Evolutionary conservation across 257 asterid genomes (phyloP).

Genomic region (Nicotiana obtusifolia): DNA sequence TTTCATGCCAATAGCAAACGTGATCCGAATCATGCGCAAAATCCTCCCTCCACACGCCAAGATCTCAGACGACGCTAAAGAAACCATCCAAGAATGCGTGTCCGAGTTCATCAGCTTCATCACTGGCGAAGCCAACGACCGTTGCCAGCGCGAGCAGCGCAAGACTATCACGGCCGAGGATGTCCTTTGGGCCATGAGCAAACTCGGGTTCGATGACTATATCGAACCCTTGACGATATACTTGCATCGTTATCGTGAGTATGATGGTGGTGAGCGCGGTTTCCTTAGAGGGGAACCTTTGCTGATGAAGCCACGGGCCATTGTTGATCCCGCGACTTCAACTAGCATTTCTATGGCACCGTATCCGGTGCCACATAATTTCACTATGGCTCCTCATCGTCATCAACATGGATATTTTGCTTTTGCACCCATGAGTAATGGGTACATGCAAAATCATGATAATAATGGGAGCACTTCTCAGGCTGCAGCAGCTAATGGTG

Average conservation of each 20-base stretch:
- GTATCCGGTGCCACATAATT: conserved; percentile 26
- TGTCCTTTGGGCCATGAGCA: conserved; percentile 95
- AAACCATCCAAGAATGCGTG: conserved; percentile 86
- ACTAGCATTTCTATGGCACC: conserved; percentile 27
- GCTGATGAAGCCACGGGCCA: conserved; percentile 29
- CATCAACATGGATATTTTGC: conserved; percentile 45
- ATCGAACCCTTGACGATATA: conserved; percentile 69
- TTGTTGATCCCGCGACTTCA: conserved; percentile 21
- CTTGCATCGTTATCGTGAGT: conserved; percentile 67
- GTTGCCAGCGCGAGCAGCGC: conserved; percentile 90
- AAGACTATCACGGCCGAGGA: conserved; percentile 95
- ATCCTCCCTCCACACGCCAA: conserved; percentile 76
- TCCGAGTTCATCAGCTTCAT: conserved; percentile 84
- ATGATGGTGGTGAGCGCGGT: conserved; percentile 64
- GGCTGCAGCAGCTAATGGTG: conserved; percentile 17
- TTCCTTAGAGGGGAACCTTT: conserved; percentile 46
- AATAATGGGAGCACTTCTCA: conserved; percentile 42
- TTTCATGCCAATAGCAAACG: conserved; percentile 91
- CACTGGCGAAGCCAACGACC: conserved; percentile 88
- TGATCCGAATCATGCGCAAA: conserved; percentile 78
- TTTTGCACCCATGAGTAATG: conserved; percentile 34
- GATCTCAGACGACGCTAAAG: conserved; percentile 88
- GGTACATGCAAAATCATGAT: conserved; percentile 34
- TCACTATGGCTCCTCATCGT: conserved; percentile 43
- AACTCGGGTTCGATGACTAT: conserved; percentile 82